Evolutionary conservation across 1,284 basidiomycete genomes (phyloP).

Genomic region (Pyrrhoderma lamaoense): DNA sequence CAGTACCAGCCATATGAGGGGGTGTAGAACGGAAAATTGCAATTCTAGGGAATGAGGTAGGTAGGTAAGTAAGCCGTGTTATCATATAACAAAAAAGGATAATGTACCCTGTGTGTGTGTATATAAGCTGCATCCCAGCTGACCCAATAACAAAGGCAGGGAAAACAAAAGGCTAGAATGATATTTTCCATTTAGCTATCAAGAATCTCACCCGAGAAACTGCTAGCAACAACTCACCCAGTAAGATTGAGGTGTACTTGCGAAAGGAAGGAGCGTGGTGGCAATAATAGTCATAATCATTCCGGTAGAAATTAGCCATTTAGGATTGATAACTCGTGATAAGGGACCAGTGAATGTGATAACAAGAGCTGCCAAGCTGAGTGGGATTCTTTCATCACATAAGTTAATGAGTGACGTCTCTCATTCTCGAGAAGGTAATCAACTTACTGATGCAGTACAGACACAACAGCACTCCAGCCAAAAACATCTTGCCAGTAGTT

Average conservation of each 20-base stretch:
- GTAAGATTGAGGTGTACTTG: slow-evolving; percentile 11
- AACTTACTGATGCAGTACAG: slow-evolving; percentile 29
- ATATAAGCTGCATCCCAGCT: slow-evolving; percentile 20
- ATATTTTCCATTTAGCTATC: too few species aligned
- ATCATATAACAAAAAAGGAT: not conserved
- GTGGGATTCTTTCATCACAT: not conserved
- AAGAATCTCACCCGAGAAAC: too few species aligned
- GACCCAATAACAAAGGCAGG: slow-evolving; percentile 23
- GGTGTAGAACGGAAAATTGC: slow-evolving; percentile 44
- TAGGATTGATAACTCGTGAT: slow-evolving; percentile 12
- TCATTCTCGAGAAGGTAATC: not conserved
- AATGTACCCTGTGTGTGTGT: slow-evolving; percentile 19
- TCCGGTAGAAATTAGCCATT: slow-evolving; percentile 17
- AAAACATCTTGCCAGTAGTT: slow-evolving; percentile 32
- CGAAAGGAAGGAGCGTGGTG: slow-evolving; percentile 18
- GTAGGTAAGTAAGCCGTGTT: not conserved
- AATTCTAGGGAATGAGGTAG: slow-evolving; percentile 29
- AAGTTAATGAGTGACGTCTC: not conserved
- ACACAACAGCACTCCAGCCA: slow-evolving; percentile 28
- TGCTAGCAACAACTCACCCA: slow-evolving; percentile 17
- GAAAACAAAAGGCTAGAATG: slow-evolving; percentile 20
- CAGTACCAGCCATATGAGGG: slow-evolving; percentile 40
- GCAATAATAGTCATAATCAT: slow-evolving; percentile 15
- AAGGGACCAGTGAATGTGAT: slow-evolving; percentile 14
- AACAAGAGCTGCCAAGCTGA: slow-evolving; percentile 9